Base-by-base conservation (phyloP, 108 stramenopile species). In the Skeletonema grethae region DNA sequence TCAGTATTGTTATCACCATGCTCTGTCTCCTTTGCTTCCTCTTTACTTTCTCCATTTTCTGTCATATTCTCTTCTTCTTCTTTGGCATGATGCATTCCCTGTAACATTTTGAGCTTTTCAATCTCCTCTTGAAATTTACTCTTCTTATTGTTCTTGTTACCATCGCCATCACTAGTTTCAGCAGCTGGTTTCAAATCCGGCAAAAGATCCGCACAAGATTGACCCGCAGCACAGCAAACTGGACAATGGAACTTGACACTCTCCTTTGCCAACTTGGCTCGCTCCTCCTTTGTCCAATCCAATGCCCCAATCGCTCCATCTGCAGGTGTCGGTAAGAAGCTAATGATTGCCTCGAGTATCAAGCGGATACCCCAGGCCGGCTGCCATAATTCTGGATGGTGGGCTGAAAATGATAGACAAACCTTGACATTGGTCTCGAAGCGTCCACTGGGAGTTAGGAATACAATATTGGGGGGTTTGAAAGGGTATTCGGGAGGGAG, bases 331-430 rank as follows among this genome's bases (percentile, higher is more conserved):
- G 97, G 97, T 6, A 99, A 68, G 65, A 99, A 99, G 74, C 87
- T 87, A 53, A 98, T 98, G 13, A 99, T 75, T 8, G 99, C 99
- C 73, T 98, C 98, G 34, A 99, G 82, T 50, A 99, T 99, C 5
- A 97, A 76, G 28, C 99, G 94, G 57, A 99, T 91, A 13, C 97
- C 97, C 97, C 97, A 97, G 1, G 84, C 80, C 15, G 85, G 83
- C 66, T 83, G 97, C 99, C 99, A 99, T 69, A 97, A 75, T 84
- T 99, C 99, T 0, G 97, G 97, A 86, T 99, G 99, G 70, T 89
- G 94, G 12, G 97, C 95, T 16, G 91, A 89, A 66, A 98, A 98
- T 30, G 87, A 90, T 13, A 99, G 76, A 77, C 99, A 99, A 38
- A 99, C 87, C 82, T 99, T 99, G 5, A 83, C 93, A 61, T 93